These are phyloP conservation scores for Fusarium lateritium DNA, from an alignment of 2,329 filamentous ascomycete genomes.

Conservation along the genomic window DNA sequence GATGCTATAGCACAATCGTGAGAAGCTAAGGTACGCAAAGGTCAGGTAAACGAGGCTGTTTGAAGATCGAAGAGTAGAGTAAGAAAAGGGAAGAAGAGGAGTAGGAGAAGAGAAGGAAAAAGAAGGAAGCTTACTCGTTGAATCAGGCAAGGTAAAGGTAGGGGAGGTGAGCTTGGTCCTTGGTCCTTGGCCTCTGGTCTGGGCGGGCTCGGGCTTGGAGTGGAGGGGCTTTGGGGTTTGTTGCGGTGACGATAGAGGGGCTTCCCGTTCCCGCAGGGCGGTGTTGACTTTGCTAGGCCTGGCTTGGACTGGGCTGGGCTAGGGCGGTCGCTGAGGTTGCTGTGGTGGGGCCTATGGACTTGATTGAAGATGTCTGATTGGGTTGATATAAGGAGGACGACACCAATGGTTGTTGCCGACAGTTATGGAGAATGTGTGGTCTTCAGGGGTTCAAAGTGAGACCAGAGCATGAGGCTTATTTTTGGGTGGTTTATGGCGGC, in stretches of 20 bases:
- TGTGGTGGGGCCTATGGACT: conserved; percentile 22
- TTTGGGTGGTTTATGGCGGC: conserved; percentile 28
- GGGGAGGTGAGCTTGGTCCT: conserved; percentile 42
- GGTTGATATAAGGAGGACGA: conserved; percentile 13
- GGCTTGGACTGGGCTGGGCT: conserved; percentile 14
- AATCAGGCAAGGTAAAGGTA: conserved; percentile 27
- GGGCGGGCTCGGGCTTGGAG: conserved; percentile 33
- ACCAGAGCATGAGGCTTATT: conserved; percentile 31
- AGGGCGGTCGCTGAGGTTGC: conserved; percentile 31
- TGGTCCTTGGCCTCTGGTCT: conserved; percentile 28
- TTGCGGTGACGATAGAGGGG: conserved; percentile 56
- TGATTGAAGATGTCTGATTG: conserved; percentile 6
- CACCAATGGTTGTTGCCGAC: conserved; percentile 30
- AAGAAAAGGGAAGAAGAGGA: conserved; percentile 33
- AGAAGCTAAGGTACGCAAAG: conserved; percentile 25
- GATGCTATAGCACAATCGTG: conserved; percentile 19
- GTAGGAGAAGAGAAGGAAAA: conserved; percentile 25
- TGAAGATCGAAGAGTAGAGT: conserved; percentile 19
- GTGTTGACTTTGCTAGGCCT: conserved; percentile 33
- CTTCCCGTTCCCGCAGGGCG: conserved; percentile 44
- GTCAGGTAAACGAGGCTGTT: conserved; percentile 9
- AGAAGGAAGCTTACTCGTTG: conserved; percentile 43
- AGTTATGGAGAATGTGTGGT: conserved; percentile 28
- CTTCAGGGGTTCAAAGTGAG: conserved; percentile 34
- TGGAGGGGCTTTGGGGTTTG: conserved; percentile 29